A percentile compares a stretch with the other conserved stretches of the same genome.
Conservation (phyloP, 495 filamentous ascomycete species). For the Schizothecium vesticola region DNA sequence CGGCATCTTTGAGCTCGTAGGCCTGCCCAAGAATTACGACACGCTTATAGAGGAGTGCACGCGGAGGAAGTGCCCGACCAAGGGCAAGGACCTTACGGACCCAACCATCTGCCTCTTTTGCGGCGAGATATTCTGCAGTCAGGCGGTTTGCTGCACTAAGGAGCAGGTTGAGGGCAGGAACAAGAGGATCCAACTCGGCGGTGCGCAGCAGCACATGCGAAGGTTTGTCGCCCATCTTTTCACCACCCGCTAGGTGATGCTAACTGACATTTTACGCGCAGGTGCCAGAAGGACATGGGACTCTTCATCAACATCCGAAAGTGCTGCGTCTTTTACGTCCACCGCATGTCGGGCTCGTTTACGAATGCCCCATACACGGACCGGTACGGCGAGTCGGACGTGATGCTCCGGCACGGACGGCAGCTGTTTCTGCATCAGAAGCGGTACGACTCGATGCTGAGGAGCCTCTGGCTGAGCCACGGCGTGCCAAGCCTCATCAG, state of each 20-base stretch:
- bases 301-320: slow-evolving; percentile 95
- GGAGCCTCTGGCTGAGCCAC: slow-evolving; percentile 83
- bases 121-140: slow-evolving; percentile 90
- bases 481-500: slow-evolving; percentile 83
- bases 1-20: slow-evolving; percentile 87
- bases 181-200: slow-evolving; percentile 53
- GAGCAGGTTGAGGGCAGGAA: slow-evolving; percentile 41
- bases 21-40: slow-evolving; percentile 85
- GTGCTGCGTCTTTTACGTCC: slow-evolving; percentile 81
- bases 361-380: slow-evolving; percentile 88
- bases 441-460: slow-evolving; percentile 80
- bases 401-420: slow-evolving; percentile 70
- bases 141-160: slow-evolving; percentile 83
- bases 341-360: slow-evolving; percentile 77
- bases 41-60: slow-evolving; percentile 90
- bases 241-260: not conserved
- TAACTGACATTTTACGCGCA: slow-evolving; percentile 28
- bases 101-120: slow-evolving; percentile 92
- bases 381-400: slow-evolving; percentile 86
- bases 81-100: slow-evolving; percentile 84
- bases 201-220: slow-evolving; percentile 80
- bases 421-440: slow-evolving; percentile 91
- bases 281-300: slow-evolving; percentile 83
- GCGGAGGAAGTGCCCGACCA: slow-evolving; percentile 75
- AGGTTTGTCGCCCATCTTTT: slow-evolving; percentile 51